These are phyloP conservation scores for Funneliformis mosseae DNA, from an alignment of 192 early-diverging fungal genomes.

Conservation along the genomic window DNA sequence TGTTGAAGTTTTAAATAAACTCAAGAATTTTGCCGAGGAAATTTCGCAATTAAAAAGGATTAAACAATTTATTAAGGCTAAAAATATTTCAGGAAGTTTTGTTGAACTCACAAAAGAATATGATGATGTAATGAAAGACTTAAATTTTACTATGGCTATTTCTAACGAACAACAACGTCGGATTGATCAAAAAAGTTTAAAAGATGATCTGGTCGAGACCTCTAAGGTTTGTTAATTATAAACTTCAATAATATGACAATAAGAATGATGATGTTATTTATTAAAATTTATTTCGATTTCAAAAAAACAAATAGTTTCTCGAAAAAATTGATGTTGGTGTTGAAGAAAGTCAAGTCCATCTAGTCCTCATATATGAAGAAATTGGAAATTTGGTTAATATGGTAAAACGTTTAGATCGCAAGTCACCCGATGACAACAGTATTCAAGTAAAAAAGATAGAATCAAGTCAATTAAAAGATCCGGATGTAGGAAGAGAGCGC, in stretches of 20 bases:
- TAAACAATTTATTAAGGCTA: constrained; percentile 6
- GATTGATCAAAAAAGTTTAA: constrained; percentile 3
- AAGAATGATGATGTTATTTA: too few species aligned
- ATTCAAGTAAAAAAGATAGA: not conserved
- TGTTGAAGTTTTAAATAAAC: not conserved
- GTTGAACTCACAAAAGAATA: not conserved
- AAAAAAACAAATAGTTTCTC: not conserved
- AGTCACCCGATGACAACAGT: not conserved
- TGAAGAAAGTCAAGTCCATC: not conserved
- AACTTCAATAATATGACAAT: not conserved
- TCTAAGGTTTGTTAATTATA: not conserved
- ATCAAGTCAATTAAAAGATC: not conserved
- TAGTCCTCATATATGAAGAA: not conserved
- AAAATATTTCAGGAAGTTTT: not conserved
- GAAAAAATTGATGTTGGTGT: not conserved
- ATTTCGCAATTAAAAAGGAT: constrained; percentile 18
- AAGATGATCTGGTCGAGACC: constrained; percentile 4
- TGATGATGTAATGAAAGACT: not conserved
- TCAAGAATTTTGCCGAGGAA: constrained; percentile 6
- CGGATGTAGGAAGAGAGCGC: not conserved
- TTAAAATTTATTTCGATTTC: not conserved
- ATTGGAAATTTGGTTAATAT: not conserved
- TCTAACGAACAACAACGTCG: constrained; percentile 10
- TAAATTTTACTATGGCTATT: constrained; percentile 13
- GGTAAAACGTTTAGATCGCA: too few species aligned